Evolutionary conservation across 78 protist genomes (phyloP), one percentile per base, ranked within the genome.

Genomic region (Planoprotostelium fungivorum): DNA sequence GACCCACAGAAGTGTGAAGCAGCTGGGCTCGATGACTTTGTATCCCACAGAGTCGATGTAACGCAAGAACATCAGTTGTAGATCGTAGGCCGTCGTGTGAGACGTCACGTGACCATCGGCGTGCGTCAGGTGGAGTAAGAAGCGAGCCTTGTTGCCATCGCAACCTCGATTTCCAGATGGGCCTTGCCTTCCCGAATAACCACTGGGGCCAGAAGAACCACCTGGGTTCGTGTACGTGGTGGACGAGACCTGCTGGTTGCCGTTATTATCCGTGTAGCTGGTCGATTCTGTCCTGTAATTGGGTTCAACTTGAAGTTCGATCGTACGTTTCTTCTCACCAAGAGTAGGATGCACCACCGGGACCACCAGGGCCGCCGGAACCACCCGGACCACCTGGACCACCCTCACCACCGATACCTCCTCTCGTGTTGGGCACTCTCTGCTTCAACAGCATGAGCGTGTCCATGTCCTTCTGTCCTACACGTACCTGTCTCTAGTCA

Each of bases 301-400:
- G n/a, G n/a, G 31, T 51, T 16, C 5, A 51, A 51, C 31, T 51
- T 16, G 16, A 25, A 25, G 31, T 51, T 5, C 16, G 73, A 51
- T 25, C 73, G 31, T 25, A 51, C 73, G 16, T 51, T 51, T 51
- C 16, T 51, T 5, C 73, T 51, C 16, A 86, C 90, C 91, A 91
- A 29, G 91, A 35, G 35, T 91, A 91, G 29, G 86, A 38, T 1
- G 38, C 29, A 28, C 94, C 94, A 35, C 94, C 94, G 25, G 51
- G 87, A 38, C 94, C 94, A 0, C 94, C 94, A 1, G 83, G 35
- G 5, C 94, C 94, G 0, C 94, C 94, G 36, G 37, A 16, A 39
- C 94, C 94, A 35, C 91, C 91, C 0, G 9, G 1, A 29, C 94
- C 94, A 1, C 85, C 37, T n/a, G 16, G 38, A 38, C 94, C 94